Evolutionary conservation across 2,329 filamentous ascomycete genomes (phyloP).

Genomic region (Bimuria novae-zelandiae): DNA sequence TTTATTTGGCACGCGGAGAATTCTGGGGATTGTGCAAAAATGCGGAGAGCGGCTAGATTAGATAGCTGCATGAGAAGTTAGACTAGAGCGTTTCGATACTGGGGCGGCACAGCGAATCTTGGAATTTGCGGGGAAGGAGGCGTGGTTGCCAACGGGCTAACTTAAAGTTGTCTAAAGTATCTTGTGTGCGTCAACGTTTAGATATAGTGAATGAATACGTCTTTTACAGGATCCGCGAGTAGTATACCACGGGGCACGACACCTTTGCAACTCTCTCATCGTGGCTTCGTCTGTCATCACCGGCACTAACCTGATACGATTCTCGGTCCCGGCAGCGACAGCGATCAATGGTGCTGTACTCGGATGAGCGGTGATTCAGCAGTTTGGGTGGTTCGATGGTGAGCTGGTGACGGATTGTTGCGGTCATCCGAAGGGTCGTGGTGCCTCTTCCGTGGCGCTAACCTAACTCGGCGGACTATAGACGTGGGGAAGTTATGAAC

Average conservation of each 20-base stretch:
- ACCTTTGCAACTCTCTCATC: neutral
- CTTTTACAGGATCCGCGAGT: no score
- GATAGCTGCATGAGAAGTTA: constrained; percentile 10
- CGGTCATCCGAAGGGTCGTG: constrained; percentile 3
- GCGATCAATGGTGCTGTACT: neutral
- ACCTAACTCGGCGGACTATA: neutral
- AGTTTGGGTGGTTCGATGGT: constrained; percentile 2
- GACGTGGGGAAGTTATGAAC: neutral
- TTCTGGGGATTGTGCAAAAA: constrained; percentile 22
- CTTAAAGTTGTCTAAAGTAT: constrained; percentile 4
- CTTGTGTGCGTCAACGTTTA: no score
- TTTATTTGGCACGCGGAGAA: constrained; percentile 17
- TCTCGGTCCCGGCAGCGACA: constrained; percentile 1
- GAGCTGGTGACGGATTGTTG: constrained; percentile 1
- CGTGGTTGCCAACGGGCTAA: constrained; percentile 21
- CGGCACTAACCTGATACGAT: neutral
- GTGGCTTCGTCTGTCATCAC: neutral
- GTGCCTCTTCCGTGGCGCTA: constrained; percentile 2
- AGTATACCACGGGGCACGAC: neutral
- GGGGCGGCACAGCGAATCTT: constrained; percentile 22
- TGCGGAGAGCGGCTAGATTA: constrained; percentile 28
- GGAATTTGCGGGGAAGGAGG: constrained; percentile 38
- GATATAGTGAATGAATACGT: neutral
- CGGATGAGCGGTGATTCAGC: neutral
- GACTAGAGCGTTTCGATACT: constrained; percentile 23